These are phyloP conservation scores for Oryza glumipatula DNA, from an alignment of 176 grass and related monocot species.

Conservation along the genomic window DNA sequence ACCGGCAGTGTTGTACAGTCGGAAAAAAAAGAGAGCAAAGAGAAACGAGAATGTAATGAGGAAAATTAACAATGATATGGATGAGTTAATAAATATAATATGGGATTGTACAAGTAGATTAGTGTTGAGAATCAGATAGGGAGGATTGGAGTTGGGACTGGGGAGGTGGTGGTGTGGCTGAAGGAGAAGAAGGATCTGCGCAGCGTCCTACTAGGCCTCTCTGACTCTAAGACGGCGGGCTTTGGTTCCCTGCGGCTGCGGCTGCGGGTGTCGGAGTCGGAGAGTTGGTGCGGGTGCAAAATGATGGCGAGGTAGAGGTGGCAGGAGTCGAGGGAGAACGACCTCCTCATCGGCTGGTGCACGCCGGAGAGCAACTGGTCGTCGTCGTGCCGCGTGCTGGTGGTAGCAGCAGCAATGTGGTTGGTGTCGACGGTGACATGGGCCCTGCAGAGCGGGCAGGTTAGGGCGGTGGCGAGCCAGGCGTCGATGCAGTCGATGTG, in stretches of 20 bases:
- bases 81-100: neutral
- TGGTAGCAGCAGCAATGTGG: no score
- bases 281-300: constrained; percentile 1
- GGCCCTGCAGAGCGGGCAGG: constrained; percentile 84
- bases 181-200: constrained; percentile 53
- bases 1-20: neutral
- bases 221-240: neutral
- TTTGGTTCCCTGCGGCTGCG: neutral
- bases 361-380: neutral
- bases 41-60: neutral
- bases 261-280: no score
- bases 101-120: neutral
- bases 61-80: neutral
- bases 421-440: constrained; percentile 1
- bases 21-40: neutral
- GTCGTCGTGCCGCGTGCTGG: neutral
- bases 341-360: constrained; percentile 60
- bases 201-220: neutral
- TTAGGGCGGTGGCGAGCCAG: constrained; percentile 80
- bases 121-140: constrained; percentile 26
- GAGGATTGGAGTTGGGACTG: constrained; percentile 10
- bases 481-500: constrained; percentile 97
- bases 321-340: constrained; percentile 75
- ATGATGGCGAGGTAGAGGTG: constrained; percentile 54
- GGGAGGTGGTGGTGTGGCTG: constrained; percentile 37